Evolutionary conservation across 140 eudicot species (phyloP).

Genomic region (Flaveria floridana): DNA sequence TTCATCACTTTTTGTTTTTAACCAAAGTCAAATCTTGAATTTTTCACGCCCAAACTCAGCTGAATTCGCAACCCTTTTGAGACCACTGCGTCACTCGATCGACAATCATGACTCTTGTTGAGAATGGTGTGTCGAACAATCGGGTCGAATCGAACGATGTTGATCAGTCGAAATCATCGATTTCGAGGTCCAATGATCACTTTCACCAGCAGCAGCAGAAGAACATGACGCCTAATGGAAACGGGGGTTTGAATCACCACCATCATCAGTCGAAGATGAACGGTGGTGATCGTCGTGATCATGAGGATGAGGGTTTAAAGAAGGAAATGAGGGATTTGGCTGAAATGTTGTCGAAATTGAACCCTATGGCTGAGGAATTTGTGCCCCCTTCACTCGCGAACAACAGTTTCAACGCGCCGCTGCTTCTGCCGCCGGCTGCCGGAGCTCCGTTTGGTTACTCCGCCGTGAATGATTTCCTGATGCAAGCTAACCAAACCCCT

Average conservation of each 20-base stretch:
- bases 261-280: conserved; percentile 20
- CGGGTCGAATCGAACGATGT: conserved; percentile 42
- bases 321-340: conserved; percentile 77
- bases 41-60: conserved; percentile 23
- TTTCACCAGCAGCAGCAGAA: conserved; percentile 25
- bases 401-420: conserved; percentile 32
- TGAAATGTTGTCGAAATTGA: conserved; percentile 72
- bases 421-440: conserved; percentile 33
- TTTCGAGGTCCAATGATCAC: conserved; percentile 35
- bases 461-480: conserved; percentile 45
- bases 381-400: conserved; percentile 61
- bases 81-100: conserved; percentile 19
- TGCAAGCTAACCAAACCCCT: conserved; percentile 49
- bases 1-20: neutral
- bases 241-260: conserved; percentile 34
- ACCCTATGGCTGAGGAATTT: conserved; percentile 83
- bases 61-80: conserved; percentile 27
- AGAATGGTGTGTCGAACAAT: conserved; percentile 48
- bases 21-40: conserved; percentile 32
- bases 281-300: conserved; percentile 28
- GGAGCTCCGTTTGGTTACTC: conserved; percentile 55
- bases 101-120: conserved; percentile 78
- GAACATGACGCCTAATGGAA: conserved; percentile 34
- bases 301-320: conserved; percentile 61
- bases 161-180: conserved; percentile 39